Conservation (phyloP, 257 asterid species). For the Przewalskia tangutica region DNA sequence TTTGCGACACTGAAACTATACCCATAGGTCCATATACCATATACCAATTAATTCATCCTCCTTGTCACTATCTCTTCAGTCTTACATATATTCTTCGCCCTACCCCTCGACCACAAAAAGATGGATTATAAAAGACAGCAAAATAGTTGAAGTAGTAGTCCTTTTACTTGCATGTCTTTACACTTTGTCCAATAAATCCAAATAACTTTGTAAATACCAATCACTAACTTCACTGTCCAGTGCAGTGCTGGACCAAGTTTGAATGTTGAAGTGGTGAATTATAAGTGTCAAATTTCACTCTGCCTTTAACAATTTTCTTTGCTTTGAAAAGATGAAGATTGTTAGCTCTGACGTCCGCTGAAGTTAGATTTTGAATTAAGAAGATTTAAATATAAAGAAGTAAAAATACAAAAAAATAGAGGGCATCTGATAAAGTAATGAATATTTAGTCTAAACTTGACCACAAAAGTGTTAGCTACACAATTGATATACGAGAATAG, state of each 20-base stretch:
- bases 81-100: not conserved
- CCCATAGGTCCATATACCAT: not conserved
- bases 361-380: not conserved
- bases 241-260: not conserved
- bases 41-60: not conserved
- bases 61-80: not conserved
- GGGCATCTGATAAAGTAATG: too few relatives aligned
- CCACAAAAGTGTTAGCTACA: too few relatives aligned
- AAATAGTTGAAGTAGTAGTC: not conserved
- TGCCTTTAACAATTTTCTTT: too few relatives aligned
- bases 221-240: not conserved
- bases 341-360: not conserved
- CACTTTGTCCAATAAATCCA: constrained; percentile 1
- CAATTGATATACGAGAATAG: too few relatives aligned
- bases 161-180: not conserved
- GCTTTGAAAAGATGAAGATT: not conserved
- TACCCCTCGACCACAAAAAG: not conserved
- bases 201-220: not conserved
- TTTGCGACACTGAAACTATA: not conserved
- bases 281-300: not conserved
- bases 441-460: too few relatives aligned
- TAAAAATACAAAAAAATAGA: too few relatives aligned
- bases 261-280: not conserved
- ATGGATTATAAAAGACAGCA: not conserved
- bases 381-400: not conserved